phyloP scores from a whole-genome alignment of 2,329 filamentous ascomycete species.

The Pseudopyricularia cyperi region DNA sequence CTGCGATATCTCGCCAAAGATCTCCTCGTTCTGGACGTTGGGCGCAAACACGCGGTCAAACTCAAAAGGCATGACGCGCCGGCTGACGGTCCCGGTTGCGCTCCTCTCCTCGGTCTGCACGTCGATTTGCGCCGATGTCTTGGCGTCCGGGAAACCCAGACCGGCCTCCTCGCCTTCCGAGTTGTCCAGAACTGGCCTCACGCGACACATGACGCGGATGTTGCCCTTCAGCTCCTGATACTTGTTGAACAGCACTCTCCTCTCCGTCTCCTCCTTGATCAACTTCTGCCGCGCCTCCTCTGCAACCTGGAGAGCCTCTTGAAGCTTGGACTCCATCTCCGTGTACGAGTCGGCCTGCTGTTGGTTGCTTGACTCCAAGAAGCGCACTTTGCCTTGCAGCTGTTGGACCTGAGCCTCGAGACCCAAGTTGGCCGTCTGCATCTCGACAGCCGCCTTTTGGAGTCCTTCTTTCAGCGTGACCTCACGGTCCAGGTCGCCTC shows the following conservation, averaged over 20 bases:
- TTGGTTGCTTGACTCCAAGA: slow-evolving; percentile 80
- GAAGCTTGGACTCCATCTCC: slow-evolving; percentile 65
- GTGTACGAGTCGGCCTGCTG: slow-evolving; percentile 79
- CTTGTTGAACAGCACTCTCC: slow-evolving; percentile 89
- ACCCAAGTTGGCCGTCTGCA: slow-evolving; percentile 46
- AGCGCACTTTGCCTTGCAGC: slow-evolving; percentile 71
- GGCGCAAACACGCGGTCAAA: slow-evolving; percentile 92
- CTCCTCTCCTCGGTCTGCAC: slow-evolving; percentile 76
- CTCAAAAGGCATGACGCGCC: slow-evolving; percentile 72
- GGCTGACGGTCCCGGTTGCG: slow-evolving; percentile 60
- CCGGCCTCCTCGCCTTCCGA: slow-evolving; percentile 54
- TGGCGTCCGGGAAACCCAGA: slow-evolving; percentile 69
- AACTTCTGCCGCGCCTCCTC: slow-evolving; percentile 67
- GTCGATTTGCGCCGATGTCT: slow-evolving; percentile 77
- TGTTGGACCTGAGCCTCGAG: slow-evolving; percentile 66
- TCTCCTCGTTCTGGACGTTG: slow-evolving; percentile 61
- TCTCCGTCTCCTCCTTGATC: slow-evolving; percentile 78
- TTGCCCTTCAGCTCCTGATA: slow-evolving; percentile 97
- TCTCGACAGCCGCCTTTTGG: slow-evolving; percentile 40
- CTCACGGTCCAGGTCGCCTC: slow-evolving; percentile 46
- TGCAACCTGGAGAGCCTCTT: slow-evolving; percentile 59
- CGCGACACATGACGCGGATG: slow-evolving; percentile 94
- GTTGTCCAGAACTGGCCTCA: slow-evolving; percentile 56
- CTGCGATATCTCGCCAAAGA: slow-evolving; percentile 95
- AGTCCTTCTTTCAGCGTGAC: slow-evolving; percentile 43